These are phyloP conservation scores for Venturia oleaginea DNA, from an alignment of 2,329 filamentous ascomycete species.

Conservation along the genomic window DNA sequence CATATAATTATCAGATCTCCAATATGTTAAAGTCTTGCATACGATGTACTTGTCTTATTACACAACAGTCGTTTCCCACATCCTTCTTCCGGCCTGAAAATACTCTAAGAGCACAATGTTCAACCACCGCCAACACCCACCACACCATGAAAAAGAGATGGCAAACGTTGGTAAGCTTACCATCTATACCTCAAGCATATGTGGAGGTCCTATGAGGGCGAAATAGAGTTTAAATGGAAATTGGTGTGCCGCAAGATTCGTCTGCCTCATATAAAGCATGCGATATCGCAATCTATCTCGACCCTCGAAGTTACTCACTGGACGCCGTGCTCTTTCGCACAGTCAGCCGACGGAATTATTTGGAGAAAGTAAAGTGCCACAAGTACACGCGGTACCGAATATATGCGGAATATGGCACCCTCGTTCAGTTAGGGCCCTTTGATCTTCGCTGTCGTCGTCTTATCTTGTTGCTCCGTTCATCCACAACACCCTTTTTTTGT, in stretches of 20 bases:
- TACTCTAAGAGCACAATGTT: no score
- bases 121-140: background rate
- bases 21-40: background rate
- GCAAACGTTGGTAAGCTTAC: background rate
- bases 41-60: background rate
- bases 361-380: background rate
- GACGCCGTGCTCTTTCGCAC: background rate
- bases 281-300: slow-evolving; percentile 9
- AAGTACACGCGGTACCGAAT: slow-evolving; percentile 5
- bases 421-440: background rate
- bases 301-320: background rate
- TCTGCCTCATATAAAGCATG: slow-evolving; percentile 7
- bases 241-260: background rate
- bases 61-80: background rate
- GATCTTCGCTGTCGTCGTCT: no score
- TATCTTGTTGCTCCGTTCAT: background rate
- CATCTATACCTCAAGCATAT: background rate
- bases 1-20: background rate
- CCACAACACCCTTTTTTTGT: background rate
- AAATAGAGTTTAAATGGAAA: background rate
- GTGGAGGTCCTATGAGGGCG: background rate
- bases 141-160: background rate
- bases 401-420: background rate
- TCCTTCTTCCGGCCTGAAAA: background rate
- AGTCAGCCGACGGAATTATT: background rate